Evolutionary conservation across 2,329 filamentous ascomycete species (phyloP), one percentile per base, ranked within the genome.

Genomic region (Mycosphaerelloides madeirae): DNA sequence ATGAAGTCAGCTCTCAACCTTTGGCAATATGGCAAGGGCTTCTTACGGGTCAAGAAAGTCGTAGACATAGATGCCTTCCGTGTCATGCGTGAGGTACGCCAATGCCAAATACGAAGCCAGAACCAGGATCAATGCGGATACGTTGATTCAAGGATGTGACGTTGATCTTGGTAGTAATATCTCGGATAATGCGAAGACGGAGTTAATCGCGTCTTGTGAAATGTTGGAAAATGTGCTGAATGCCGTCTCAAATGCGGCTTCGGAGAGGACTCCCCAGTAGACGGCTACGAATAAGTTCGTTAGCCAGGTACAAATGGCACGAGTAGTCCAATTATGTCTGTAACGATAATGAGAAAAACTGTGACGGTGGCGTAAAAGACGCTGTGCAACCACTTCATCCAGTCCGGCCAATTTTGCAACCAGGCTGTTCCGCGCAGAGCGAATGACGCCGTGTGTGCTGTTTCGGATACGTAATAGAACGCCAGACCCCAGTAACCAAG

Each of bases 401-500:
- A 49, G 12, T 56, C 55, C 6, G 65, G 64, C 67, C 68, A 70
- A 13, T 60, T 55, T 6, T 61, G 56, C 20, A 72, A 53, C 33
- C 65, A 61, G 4, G 67, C 56, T 1, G 49, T 59, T 6, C 67
- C 67, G 2, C 61, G 64, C 9, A 64, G 44, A 59, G 63, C 67
- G 68, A 91, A 93, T 37, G 74, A 75, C 41, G 79, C 68, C 5
- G 85, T 88, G 70, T 94, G 87, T 14, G 79, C 50, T 14, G 83
- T 74, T 1, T 84, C 74, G 58, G 83, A 70, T 44, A 81, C 72
- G 63, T 84, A 83, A 73, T 94, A 95, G 69, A 90, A 91, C 18
- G 78, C 81, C 29, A 91, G 68, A 2, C 86, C 86, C 85, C 85
- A 93, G 74, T 84, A 93, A 8, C 84, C 87, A 46, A 93, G 71